These are phyloP conservation scores for Pneumocystis sp. DNA, from an alignment of 1,139 yeast species.

Conservation along the genomic window DNA sequence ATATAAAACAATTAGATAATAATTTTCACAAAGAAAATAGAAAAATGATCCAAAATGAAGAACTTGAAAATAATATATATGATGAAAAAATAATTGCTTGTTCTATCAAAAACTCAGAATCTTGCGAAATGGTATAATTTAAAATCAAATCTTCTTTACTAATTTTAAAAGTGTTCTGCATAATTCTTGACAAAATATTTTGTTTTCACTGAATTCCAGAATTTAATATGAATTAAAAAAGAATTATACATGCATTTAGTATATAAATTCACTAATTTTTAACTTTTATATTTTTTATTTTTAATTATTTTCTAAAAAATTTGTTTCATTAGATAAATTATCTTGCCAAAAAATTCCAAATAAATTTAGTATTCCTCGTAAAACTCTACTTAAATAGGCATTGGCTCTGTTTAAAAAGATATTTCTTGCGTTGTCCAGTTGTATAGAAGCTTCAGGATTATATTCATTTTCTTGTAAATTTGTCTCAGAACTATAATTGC, in stretches of 20 bases:
- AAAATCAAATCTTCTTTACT: neutral
- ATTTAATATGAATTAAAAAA: neutral
- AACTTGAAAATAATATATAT: constrained; percentile 50
- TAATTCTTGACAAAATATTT: neutral
- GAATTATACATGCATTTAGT: neutral
- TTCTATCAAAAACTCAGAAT: constrained; percentile 90
- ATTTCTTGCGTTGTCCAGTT: neutral
- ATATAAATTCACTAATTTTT: neutral
- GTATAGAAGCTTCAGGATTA: neutral
- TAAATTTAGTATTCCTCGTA: neutral
- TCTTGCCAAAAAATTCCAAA: neutral
- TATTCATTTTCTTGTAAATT: neutral
- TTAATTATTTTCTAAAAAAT: neutral
- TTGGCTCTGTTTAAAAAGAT: neutral
- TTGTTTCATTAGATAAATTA: neutral
- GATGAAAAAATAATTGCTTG: constrained; percentile 91
- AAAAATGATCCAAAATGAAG: constrained; percentile 17
- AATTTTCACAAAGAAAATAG: constrained; percentile 12
- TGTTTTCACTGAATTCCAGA: neutral
- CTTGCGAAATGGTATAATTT: constrained; percentile 62
- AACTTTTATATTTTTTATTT: neutral
- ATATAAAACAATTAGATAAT: constrained; percentile 6
- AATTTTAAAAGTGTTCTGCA: constrained; percentile 1
- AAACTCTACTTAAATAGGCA: neutral
- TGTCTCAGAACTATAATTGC: neutral